Evolutionary conservation across 2,329 filamentous ascomycete species (phyloP).

Genomic region (Emmonsiellopsis sp.): DNA sequence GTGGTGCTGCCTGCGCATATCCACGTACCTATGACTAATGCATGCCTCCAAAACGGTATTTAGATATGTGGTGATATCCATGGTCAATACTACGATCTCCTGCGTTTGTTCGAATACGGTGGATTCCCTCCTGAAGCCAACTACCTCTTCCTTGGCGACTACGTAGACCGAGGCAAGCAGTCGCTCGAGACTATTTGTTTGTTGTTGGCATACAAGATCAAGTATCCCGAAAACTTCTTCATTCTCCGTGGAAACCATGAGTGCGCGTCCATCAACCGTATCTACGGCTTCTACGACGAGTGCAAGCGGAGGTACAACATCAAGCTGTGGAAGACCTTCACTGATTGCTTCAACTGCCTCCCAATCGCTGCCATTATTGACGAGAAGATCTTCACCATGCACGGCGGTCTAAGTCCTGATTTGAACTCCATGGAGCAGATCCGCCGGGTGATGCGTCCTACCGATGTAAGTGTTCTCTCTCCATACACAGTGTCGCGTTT

Average conservation of each 20-base stretch:
- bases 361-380: constrained; percentile 98
- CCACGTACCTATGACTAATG: background rate
- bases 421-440: constrained; percentile 99
- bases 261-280: constrained; percentile 96
- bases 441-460: constrained; percentile 94
- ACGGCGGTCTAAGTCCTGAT: constrained; percentile 92
- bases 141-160: constrained; percentile 98
- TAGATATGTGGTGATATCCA: constrained; percentile 99
- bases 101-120: constrained; percentile 95
- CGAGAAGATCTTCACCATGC: constrained; percentile 99
- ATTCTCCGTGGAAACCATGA: constrained; percentile 97
- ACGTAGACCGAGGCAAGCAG: constrained; percentile 98
- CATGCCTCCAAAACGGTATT: background rate
- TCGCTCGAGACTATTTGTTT: constrained; percentile 97
- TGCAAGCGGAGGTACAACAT: constrained; percentile 99
- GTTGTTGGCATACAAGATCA: constrained; percentile 97
- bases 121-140: constrained; percentile 98
- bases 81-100: constrained; percentile 96
- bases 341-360: constrained; percentile 98
- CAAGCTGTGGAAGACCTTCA: constrained; percentile 99
- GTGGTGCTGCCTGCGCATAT: background rate
- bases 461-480: constrained; percentile 64
- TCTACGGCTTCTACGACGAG: constrained; percentile 99
- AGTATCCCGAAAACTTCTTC: constrained; percentile 99
- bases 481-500: constrained; percentile 3